These are phyloP conservation scores for Epichloe glyceriae DNA, from an alignment of 2,329 filamentous ascomycete genomes.

Conservation along the genomic window DNA sequence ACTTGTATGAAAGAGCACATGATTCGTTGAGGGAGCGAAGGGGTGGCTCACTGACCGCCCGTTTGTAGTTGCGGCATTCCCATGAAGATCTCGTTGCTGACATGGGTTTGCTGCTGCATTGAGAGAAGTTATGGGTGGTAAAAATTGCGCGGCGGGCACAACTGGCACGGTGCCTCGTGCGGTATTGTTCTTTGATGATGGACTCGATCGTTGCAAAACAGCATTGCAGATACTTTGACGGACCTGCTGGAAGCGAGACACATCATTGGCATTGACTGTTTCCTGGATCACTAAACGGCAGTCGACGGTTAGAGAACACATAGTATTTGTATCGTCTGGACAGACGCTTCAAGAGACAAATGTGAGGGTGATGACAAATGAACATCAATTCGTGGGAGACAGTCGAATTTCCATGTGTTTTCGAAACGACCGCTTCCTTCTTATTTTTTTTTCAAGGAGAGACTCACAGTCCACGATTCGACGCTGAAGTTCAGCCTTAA, in stretches of 20 bases:
- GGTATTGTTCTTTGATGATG: slow-evolving; percentile 10
- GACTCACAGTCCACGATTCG: slow-evolving; percentile 68
- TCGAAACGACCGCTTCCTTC: background rate
- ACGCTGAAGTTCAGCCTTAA: slow-evolving; percentile 70
- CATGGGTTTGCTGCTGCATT: slow-evolving; percentile 6
- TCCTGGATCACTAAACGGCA: slow-evolving; percentile 27
- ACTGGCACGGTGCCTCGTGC: slow-evolving; percentile 2
- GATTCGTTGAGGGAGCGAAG: slow-evolving; percentile 8
- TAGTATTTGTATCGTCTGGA: background rate
- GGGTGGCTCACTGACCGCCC: slow-evolving; percentile 10
- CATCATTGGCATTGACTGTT: slow-evolving; percentile 23
- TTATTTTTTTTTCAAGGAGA: background rate
- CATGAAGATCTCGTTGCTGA: slow-evolving; percentile 8
- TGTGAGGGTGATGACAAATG: background rate
- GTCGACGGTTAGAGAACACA: slow-evolving; percentile 3
- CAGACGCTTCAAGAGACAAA: background rate
- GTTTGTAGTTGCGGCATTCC: slow-evolving; percentile 7
- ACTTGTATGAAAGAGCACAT: slow-evolving; percentile 48
- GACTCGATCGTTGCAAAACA: slow-evolving; percentile 16
- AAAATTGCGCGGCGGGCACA: slow-evolving; percentile 4
- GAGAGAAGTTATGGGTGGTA: slow-evolving; percentile 11
- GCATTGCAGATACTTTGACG: slow-evolving; percentile 28
- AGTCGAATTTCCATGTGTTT: background rate
- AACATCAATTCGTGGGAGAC: background rate
- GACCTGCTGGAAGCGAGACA: slow-evolving; percentile 29